Base-by-base conservation (phyloP, 2,329 filamentous ascomycete genomes). In the Microdochium nivale region DNA sequence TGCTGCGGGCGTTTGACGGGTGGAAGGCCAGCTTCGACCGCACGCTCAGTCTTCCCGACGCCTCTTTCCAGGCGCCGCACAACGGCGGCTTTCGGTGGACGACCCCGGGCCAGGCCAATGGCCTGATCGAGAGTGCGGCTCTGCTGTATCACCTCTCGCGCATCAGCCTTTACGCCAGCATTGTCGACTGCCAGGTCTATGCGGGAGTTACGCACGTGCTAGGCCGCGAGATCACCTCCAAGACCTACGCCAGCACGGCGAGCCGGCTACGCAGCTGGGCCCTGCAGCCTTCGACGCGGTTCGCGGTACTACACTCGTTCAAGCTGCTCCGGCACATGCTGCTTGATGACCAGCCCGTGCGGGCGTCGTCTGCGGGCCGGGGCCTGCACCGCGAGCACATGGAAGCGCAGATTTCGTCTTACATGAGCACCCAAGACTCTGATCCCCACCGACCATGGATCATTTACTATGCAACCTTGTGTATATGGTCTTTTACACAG, bases 401-500 rank as follows among this genome's bases (percentile, higher is more conserved):
- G 51, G 55, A 54, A 14, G 46, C 49, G 54, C 32, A 52, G 21
- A 37, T 58, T 3, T 72, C 72, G 27, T 69, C 77, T 19, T 96
- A 95, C 66, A 86, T 83, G 1, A 85, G 88, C 13, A 80, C 85
- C 32, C 84, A 86, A 57, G 90, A 96, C 62, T 81, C 85, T 27
- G 80, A 95, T 25, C 82, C 94, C 23, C 92, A 96, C 59, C 79
- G 90, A 25, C 88, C 90, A 0, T 96, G 90, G 90, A 87, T 95
- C 44, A 78, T 96, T 64, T 96, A 95, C 69, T 92, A 92, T 59
- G 87, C 90, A 0, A 83, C 85, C 0, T 72, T 96, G 50, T 87
- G 89, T 48, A 89, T 96, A 11, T 96, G 90, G 89, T 87, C 83
- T 3, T 96, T 92, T 62, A 89, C 89, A 2, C 90, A 84, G 60